These are phyloP conservation scores for Podospora didyma DNA, from an alignment of 495 filamentous ascomycete genomes.

Conservation along the genomic window DNA sequence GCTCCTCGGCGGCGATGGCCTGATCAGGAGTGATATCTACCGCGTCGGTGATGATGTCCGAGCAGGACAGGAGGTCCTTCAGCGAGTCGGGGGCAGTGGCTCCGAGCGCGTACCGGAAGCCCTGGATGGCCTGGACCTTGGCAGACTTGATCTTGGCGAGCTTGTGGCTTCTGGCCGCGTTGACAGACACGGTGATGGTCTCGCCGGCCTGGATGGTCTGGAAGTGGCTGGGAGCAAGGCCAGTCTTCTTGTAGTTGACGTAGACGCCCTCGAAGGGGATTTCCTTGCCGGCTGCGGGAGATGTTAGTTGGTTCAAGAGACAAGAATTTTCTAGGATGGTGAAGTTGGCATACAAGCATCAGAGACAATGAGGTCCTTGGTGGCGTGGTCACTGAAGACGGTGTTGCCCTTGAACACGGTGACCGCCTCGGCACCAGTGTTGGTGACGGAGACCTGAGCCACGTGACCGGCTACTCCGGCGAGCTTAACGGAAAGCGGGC, in stretches of 20 bases:
- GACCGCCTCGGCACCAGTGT: conserved; percentile 24
- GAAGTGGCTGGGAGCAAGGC: conserved; percentile 20
- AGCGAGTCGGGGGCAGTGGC: too few relatives aligned
- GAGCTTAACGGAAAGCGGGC: conserved; percentile 26
- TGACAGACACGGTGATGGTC: conserved; percentile 11
- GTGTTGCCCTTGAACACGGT: conserved; percentile 31
- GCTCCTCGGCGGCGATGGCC: too few relatives aligned
- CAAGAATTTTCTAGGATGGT: too few relatives aligned
- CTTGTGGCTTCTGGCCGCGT: too few relatives aligned
- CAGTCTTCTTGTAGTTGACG: conserved; percentile 24
- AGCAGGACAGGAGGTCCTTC: too few relatives aligned
- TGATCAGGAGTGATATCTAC: too few relatives aligned
- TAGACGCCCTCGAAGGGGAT: conserved; percentile 25
- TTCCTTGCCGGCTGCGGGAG: neutral
- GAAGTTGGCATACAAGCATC: conserved; percentile 8
- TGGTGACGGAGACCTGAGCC: conserved; percentile 26
- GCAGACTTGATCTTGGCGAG: too few relatives aligned
- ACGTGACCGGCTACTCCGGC: conserved; percentile 16
- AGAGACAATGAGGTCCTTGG: conserved; percentile 22
- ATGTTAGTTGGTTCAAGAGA: too few relatives aligned
- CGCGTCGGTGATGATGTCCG: too few relatives aligned
- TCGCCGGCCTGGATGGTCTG: conserved; percentile 26
- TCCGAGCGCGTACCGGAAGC: too few relatives aligned
- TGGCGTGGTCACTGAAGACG: conserved; percentile 23
- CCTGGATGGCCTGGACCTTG: too few relatives aligned